phyloP scores from a whole-genome alignment of 768 basidiomycete species.

The Tylopilus rubrobrunneus region DNA sequence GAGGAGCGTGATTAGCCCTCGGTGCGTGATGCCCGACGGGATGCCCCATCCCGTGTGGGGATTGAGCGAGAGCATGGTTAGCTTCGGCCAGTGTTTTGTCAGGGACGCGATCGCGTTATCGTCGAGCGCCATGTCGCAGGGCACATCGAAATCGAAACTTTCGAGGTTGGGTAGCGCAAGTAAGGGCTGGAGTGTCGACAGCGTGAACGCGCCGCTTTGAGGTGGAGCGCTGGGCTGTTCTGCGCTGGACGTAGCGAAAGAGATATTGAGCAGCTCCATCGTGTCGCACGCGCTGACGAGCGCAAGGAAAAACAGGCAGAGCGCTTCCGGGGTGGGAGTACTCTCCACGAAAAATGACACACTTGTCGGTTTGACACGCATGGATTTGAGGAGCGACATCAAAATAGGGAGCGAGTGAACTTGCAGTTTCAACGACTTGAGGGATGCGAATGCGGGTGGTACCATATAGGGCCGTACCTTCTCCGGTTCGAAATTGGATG shows the following conservation, averaged over 20 bases:
- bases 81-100: constrained; percentile 19
- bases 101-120: constrained; percentile 18
- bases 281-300: constrained; percentile 11
- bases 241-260: constrained; percentile 5
- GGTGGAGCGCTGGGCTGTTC: not conserved
- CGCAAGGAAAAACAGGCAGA: constrained; percentile 22
- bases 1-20: constrained; percentile 24
- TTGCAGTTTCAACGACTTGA: constrained; percentile 9
- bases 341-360: constrained; percentile 15
- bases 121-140: constrained; percentile 18
- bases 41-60: constrained; percentile 17
- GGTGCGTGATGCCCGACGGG: constrained; percentile 15
- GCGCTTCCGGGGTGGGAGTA: constrained; percentile 14
- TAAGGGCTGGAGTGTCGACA: constrained; percentile 19
- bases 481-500: constrained; percentile 10
- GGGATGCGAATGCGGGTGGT: constrained; percentile 15
- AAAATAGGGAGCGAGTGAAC: constrained; percentile 10
- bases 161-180: constrained; percentile 12
- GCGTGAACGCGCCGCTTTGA: not conserved
- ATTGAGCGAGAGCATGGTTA: constrained; percentile 17
- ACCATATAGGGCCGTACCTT: constrained; percentile 9
- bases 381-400: constrained; percentile 20
- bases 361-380: constrained; percentile 15
- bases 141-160: constrained; percentile 14
- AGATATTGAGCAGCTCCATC: constrained; percentile 6